Percentiles rank a stretch among this genome's conserved stretches.
phyloP scores from a whole-genome alignment of 2,329 filamentous ascomycete genomes.

The Penicillium sp. region DNA sequence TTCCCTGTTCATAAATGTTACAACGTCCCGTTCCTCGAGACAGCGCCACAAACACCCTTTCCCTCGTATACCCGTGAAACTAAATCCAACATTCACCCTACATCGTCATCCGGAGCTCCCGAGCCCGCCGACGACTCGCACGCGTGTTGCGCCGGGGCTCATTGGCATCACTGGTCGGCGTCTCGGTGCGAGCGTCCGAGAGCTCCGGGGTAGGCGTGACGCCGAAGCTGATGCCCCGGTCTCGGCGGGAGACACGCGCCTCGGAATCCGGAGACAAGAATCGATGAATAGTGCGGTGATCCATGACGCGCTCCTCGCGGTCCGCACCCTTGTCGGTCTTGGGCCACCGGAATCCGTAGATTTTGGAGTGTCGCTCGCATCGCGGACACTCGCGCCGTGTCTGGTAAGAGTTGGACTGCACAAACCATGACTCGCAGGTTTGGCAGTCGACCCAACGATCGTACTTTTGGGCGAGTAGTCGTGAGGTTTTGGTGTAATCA shows the following conservation, averaged over 20 bases:
- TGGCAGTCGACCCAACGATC: conserved; percentile 86
- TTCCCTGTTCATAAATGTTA: conserved; percentile 17
- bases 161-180: conserved; percentile 38
- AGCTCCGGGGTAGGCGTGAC: conserved; percentile 41
- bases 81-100: conserved; percentile 20
- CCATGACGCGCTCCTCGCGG: conserved; percentile 67
- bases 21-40: conserved; percentile 3
- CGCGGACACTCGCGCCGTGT: conserved; percentile 84
- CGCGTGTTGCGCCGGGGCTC: conserved; percentile 40
- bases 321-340: conserved; percentile 89
- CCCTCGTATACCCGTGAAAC: conserved; percentile 6
- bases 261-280: conserved; percentile 76
- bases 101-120: conserved; percentile 39
- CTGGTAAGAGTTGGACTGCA: conserved; percentile 85
- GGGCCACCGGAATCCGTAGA: conserved; percentile 95
- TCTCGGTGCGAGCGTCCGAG: conserved; percentile 41
- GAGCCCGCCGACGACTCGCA: conserved; percentile 35
- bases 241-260: conserved; percentile 40
- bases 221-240: conserved; percentile 39
- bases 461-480: conserved; percentile 74
- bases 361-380: conserved; percentile 91
- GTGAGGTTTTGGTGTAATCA: conserved; percentile 79
- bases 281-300: conserved; percentile 84
- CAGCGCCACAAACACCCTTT: conserved; percentile 6
- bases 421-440: conserved; percentile 78